Evolutionary conservation across 768 basidiomycete species (phyloP), one percentile per base, ranked within the genome.

Genomic region (Holtermanniella nyarrowii): DNA sequence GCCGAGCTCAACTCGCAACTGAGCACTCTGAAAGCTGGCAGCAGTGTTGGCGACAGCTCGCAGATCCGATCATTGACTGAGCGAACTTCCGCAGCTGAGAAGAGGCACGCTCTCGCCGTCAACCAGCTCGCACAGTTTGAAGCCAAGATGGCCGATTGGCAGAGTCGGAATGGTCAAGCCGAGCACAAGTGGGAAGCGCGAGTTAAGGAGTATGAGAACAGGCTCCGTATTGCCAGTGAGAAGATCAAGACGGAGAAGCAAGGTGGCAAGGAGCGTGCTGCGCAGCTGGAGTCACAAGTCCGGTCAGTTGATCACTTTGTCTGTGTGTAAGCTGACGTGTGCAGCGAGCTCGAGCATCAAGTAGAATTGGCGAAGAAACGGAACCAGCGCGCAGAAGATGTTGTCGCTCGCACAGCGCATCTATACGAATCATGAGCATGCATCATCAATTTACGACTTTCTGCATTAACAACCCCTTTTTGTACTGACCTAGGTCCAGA

Each of bases 151-250:
- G 80, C 83, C 1, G 70, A 75, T 39, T 77, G 86, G 72, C 84
- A 83, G 58, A 77, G 82, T 73, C 85, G 82, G 75, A 85, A 78
- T 31, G 74, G 76, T 0, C 75, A 74, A 0, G 84, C 86, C 0
- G 90, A 95, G 59, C 75, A 74, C 48, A 93, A 91, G 71, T 97
- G 91, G 89, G 90, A 91, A 63, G 87, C 84, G 0, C 77, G 91
- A n/a, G 86, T 97, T 42, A 84, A 83, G 70, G 91, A 97, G 72
- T 90, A 91, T 62, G 88, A 95, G 73, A 68, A 79, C 13, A 74
- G 86, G 16, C 65, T 90, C 56, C 83, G 82, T 69, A 81, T 82
- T 0, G 87, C 87, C 0, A 88, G 89, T 63, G 91, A 97, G 76
- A 83, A 82, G 66, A 82, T 88, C 58, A 96, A 96, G 77, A 77